Base-by-base conservation (phyloP, 768 basidiomycete genomes). In the Boletus speciosus region DNA sequence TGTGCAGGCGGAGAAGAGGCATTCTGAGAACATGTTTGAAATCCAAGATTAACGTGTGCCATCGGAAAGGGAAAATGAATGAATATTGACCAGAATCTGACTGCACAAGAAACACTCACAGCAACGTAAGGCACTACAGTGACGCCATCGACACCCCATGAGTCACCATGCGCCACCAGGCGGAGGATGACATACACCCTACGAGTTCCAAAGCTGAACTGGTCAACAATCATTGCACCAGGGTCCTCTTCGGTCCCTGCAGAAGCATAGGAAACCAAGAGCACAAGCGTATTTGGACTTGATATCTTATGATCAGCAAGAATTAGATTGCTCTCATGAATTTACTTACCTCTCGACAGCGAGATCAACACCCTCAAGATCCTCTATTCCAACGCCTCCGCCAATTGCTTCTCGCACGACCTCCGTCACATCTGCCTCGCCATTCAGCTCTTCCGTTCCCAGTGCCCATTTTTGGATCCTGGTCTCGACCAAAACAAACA, bases 281-380 rank as follows among this genome's bases (percentile, higher is more conserved):
- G 66, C 11, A 83, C 76, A 34, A 90, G 72, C 35, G 79, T 76
- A 25, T 76, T 78, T 16, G 78, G 67, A 52, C 88, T 77, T 39
- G 11, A 21, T 74, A 42, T 14, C 43, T 4, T 19, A 31, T 35
- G 19, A 19, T 64, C 25, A 61, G 51, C 41, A 12, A 40, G 42
- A n/a, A 10, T 11, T 19, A n/a, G 14, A 38, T 14, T 21, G 9
- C 3, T 37, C 14, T 40, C n/a, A 27, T 43, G 32, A 5, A 41
- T 23, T 51, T 57, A 56, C 77, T 49, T 54, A 86, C 86, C 74
- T 74, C 50, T 84, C 81, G 16, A 86, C 66, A 6, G 80, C 80
- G 34, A 90, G 60, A 73, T 92, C 90, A 43, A 90, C 72, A 38
- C 91, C 69, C 64, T 93, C 90, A 4, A 93, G 70, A 59, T 90